These are phyloP conservation scores for Balakata baccata DNA, from an alignment of 345 rosid genomes.

Conservation along the genomic window DNA sequence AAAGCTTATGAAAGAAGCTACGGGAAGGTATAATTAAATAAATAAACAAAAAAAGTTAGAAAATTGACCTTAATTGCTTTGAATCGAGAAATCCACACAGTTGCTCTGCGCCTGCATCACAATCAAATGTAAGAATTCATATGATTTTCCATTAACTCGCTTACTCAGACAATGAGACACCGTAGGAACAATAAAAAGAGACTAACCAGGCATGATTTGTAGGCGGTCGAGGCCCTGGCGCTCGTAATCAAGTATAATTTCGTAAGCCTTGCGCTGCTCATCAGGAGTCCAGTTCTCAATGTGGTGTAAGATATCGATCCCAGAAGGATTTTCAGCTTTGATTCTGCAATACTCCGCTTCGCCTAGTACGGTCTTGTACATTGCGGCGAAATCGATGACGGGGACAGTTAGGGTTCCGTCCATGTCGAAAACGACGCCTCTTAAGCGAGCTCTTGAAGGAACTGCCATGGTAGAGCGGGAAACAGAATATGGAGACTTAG, in stretches of 20 bases:
- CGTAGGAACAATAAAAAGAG: not conserved
- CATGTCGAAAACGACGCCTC: conserved; percentile 31
- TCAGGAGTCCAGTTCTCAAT: conserved; percentile 71
- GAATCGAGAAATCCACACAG: conserved; percentile 86
- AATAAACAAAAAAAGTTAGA: not conserved
- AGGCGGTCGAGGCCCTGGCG: conserved; percentile 71
- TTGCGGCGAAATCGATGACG: conserved; percentile 82
- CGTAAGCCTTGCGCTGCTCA: conserved; percentile 53
- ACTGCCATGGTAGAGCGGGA: conserved; percentile 22
- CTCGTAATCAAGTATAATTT: conserved; percentile 67
- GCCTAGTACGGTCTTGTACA: conserved; percentile 83
- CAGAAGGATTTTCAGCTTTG: conserved; percentile 63
- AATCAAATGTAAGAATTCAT: not conserved
- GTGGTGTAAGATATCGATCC: conserved; percentile 78
- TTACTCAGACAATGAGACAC: not conserved
- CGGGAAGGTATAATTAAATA: not conserved
- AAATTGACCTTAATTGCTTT: conserved; percentile 63
- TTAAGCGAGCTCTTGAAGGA: conserved; percentile 19
- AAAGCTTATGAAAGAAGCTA: not conserved
- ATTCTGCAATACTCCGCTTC: conserved; percentile 64
- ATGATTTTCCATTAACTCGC: not conserved
- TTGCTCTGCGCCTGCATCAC: conserved; percentile 65
- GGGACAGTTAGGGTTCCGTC: conserved; percentile 92
- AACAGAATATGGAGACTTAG: conserved; percentile 24
- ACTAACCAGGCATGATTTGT: conserved; percentile 87